Conservation (phyloP, 345 rosid species). For the Conringia planisiliqua region DNA sequence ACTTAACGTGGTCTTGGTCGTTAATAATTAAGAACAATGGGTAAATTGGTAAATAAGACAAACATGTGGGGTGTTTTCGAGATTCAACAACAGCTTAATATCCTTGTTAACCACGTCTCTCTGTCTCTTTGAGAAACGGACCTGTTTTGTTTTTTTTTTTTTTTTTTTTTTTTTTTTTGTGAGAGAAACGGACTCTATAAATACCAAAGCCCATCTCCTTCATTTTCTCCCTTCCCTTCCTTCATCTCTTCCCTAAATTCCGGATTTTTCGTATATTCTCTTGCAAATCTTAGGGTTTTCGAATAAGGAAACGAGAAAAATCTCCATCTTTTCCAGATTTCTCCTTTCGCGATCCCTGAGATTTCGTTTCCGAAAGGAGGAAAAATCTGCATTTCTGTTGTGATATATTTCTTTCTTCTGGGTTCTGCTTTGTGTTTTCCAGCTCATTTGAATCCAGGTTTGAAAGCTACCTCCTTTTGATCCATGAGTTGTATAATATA, state of each 20-base stretch:
- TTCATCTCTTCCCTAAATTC: constrained; percentile 1
- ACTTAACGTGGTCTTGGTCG: constrained; percentile 29
- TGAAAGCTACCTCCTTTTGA: neutral
- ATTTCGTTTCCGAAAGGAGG: constrained; percentile 12
- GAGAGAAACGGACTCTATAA: constrained; percentile 53
- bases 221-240: constrained; percentile 26
- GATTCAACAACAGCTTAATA: constrained; percentile 33
- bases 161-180: no score
- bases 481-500: neutral
- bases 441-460: constrained; percentile 15
- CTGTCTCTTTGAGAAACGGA: neutral
- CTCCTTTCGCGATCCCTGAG: neutral
- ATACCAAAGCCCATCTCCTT: constrained; percentile 35
- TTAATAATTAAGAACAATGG: neutral
- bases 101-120: constrained; percentile 68
- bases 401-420: no score
- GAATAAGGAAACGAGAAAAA: neutral
- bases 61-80: constrained; percentile 25
- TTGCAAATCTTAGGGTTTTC: constrained; percentile 29
- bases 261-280: neutral
- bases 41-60: constrained; percentile 10
- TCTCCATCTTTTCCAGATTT: neutral
- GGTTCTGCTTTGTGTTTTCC: neutral
- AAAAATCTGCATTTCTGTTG: constrained; percentile 13
- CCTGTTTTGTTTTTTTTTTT: neutral